phyloP scores from a whole-genome alignment of 768 basidiomycete genomes.

The Mrakia frigida region DNA sequence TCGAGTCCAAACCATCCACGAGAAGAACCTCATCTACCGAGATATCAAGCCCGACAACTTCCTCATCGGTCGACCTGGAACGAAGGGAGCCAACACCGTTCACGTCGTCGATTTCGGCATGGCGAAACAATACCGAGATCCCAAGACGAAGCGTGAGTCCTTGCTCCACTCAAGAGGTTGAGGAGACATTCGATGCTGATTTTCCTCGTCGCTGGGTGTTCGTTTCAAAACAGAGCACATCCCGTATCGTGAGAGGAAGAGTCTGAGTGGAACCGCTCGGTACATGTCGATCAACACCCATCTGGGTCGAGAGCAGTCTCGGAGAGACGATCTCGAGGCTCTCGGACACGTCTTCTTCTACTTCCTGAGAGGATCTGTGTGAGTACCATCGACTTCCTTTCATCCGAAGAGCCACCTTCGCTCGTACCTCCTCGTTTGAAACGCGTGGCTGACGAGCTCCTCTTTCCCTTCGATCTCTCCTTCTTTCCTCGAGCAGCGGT shows the following conservation, averaged over 20 bases:
- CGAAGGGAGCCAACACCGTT: constrained; percentile 74
- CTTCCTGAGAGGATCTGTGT: constrained; percentile 69
- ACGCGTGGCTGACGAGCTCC: not conserved
- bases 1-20: constrained; percentile 95
- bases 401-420: not conserved
- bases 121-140: constrained; percentile 99
- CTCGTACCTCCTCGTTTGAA: not conserved
- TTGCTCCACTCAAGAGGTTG: not conserved
- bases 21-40: constrained; percentile 98
- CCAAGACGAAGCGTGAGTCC: constrained; percentile 60
- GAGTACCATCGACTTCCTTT: not conserved
- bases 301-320: constrained; percentile 76
- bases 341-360: constrained; percentile 99
- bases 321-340: constrained; percentile 97
- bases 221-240: constrained; percentile 62
- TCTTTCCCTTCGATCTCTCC: not conserved
- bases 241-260: constrained; percentile 96
- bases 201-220: not conserved
- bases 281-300: constrained; percentile 99
- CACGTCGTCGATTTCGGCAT: constrained; percentile 95
- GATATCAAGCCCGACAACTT: constrained; percentile 99
- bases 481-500: constrained; percentile 47
- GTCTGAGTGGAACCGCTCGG: constrained; percentile 90
- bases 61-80: constrained; percentile 86
- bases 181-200: not conserved